Evolutionary conservation across 352 stramenopile species (phyloP).

Genomic region (Phytophthora hibernalis): DNA sequence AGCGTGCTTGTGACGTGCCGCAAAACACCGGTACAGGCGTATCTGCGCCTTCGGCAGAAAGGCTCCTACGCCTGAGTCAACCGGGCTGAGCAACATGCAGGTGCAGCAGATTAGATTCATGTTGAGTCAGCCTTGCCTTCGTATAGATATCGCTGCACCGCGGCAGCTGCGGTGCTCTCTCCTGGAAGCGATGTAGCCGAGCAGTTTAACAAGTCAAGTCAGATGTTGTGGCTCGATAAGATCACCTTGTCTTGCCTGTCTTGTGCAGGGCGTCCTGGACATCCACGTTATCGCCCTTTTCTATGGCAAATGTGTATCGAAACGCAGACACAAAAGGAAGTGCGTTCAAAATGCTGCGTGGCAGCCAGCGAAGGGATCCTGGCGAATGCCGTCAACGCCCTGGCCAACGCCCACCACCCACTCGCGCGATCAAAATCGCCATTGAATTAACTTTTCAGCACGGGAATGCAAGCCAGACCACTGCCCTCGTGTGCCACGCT

Average conservation of each 20-base stretch:
- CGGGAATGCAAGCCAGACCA: not conserved
- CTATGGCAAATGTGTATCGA: constrained; percentile 6
- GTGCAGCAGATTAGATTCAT: not conserved
- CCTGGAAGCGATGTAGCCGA: not conserved
- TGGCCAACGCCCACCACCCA: not conserved
- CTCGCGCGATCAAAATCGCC: not conserved
- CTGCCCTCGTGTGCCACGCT: too few relatives aligned
- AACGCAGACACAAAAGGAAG: not conserved
- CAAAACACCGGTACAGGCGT: too few relatives aligned
- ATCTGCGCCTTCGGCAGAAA: not conserved
- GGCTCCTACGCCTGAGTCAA: too few relatives aligned
- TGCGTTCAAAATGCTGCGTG: not conserved
- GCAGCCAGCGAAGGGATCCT: constrained; percentile 2
- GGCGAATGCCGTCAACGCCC: constrained; percentile 1
- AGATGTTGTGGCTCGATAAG: constrained; percentile 1
- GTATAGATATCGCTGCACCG: not conserved
- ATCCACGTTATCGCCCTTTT: constrained; percentile 22
- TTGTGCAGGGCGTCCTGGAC: not conserved
- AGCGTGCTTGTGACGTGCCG: too few relatives aligned
- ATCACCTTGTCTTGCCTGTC: constrained; percentile 2
- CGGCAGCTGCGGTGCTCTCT: not conserved
- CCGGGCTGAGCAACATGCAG: too few relatives aligned
- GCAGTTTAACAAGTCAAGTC: not conserved
- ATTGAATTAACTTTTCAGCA: constrained; percentile 12
- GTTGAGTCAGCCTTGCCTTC: not conserved